phyloP scores from a whole-genome alignment of 2,329 filamentous ascomycete species.

The Fusarium goolgardi region DNA sequence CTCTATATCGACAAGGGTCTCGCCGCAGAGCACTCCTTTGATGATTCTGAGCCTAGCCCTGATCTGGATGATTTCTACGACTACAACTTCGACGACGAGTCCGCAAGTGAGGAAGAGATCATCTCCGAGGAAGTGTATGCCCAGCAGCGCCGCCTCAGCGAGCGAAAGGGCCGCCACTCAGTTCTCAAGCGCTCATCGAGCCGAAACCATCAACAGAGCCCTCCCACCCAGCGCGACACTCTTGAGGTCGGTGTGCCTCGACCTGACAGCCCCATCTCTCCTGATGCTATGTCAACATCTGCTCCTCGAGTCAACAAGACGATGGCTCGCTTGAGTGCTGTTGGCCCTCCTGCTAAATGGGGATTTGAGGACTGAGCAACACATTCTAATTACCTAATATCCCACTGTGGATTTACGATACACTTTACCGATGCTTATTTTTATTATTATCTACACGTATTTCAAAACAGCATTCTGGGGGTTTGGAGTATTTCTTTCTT shows the following conservation, averaged over 20 bases:
- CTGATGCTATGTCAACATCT: conserved; percentile 47
- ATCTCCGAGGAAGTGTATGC: conserved; percentile 34
- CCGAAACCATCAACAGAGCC: conserved; percentile 18
- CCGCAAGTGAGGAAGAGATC: conserved; percentile 32
- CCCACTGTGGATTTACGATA: conserved; percentile 20
- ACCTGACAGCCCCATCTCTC: conserved; percentile 57
- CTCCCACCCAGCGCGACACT: conserved; percentile 9
- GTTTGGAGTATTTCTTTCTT: conserved; percentile 37
- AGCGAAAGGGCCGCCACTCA: conserved; percentile 18
- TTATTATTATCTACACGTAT: conserved; percentile 19
- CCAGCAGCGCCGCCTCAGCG: conserved; percentile 31
- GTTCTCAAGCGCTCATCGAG: conserved; percentile 29
- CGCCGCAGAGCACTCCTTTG: conserved; percentile 36
- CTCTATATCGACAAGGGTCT: conserved; percentile 49
- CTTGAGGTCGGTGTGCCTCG: conserved; percentile 51
- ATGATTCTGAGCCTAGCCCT: conserved; percentile 51
- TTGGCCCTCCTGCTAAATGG: conserved; percentile 45
- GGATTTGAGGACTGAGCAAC: conserved; percentile 41
- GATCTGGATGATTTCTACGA: conserved; percentile 56
- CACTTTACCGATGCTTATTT: conserved; percentile 22
- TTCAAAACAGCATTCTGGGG: conserved; percentile 31
- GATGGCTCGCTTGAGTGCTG: conserved; percentile 54
- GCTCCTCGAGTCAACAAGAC: conserved; percentile 52
- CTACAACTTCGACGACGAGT: conserved; percentile 50
- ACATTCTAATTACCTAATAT: neutral